Percentiles rank a stretch among this genome's conserved stretches.
These are phyloP conservation scores for Nemania abortiva DNA, from an alignment of 2,329 filamentous ascomycete species.

Conservation along the genomic window DNA sequence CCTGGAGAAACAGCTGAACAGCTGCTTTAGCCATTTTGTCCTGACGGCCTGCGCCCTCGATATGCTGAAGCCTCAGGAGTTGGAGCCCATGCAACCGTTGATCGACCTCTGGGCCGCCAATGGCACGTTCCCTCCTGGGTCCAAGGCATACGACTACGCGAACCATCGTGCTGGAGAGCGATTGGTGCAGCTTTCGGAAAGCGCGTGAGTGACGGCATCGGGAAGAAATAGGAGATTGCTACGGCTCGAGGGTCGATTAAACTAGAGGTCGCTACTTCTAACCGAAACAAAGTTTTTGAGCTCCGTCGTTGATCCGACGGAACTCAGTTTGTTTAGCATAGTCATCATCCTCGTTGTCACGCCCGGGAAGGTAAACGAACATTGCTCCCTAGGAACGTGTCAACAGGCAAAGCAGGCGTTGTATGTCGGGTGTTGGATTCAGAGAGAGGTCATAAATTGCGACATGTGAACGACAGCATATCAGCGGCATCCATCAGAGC, in stretches of 20 bases:
- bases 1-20: constrained; percentile 84
- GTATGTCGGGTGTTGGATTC: constrained; percentile 30
- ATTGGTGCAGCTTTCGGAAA: constrained; percentile 62
- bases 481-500: constrained; percentile 19
- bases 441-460: constrained; percentile 22
- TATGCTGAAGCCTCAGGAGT: constrained; percentile 87
- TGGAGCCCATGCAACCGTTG: constrained; percentile 95
- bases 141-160: constrained; percentile 74
- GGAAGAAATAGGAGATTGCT: constrained; percentile 4
- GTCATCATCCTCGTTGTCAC: constrained; percentile 27
- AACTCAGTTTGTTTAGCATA: constrained; percentile 22
- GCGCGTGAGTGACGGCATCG: constrained; percentile 38
- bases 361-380: not conserved
- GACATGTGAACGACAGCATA: constrained; percentile 25
- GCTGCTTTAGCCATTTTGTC: constrained; percentile 87
- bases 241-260: constrained; percentile 3
- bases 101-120: constrained; percentile 93
- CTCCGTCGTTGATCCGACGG: not conserved
- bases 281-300: constrained; percentile 3
- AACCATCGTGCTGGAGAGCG: constrained; percentile 71
- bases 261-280: constrained; percentile 2
- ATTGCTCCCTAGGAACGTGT: not conserved
- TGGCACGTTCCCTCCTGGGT: constrained; percentile 84
- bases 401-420: constrained; percentile 31
- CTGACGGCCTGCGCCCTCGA: constrained; percentile 83